Evolutionary conservation across 2,329 filamentous ascomycete species (phyloP).

Genomic region (Colletotrichum camelliae): DNA sequence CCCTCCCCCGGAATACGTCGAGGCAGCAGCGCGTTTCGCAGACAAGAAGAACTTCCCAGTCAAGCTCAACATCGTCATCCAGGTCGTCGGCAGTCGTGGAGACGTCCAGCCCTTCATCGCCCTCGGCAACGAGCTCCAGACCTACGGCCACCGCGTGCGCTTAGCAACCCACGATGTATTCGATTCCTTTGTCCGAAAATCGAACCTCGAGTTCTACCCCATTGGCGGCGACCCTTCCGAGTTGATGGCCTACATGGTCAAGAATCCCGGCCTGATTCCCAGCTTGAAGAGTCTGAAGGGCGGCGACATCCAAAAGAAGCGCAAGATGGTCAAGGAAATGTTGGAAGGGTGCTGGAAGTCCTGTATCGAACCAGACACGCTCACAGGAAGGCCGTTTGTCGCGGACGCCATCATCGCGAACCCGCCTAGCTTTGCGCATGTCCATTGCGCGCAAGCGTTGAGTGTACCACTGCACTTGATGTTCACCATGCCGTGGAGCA

Average conservation of each 20-base stretch:
- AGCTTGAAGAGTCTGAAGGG: slow-evolving; percentile 28
- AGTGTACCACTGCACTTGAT: slow-evolving; percentile 51
- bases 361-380: slow-evolving; percentile 25
- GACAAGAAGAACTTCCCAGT: background rate
- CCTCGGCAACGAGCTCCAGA: slow-evolving; percentile 52
- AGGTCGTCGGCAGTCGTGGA: slow-evolving; percentile 57
- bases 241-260: slow-evolving; percentile 38
- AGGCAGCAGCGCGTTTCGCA: background rate
- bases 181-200: slow-evolving; percentile 50
- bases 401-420: slow-evolving; percentile 58
- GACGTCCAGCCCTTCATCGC: slow-evolving; percentile 64
- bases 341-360: slow-evolving; percentile 29
- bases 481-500: slow-evolving; percentile 75
- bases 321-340: slow-evolving; percentile 29
- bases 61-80: slow-evolving; percentile 57
- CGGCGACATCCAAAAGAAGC: slow-evolving; percentile 31
- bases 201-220: slow-evolving; percentile 56
- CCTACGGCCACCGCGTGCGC: slow-evolving; percentile 54
- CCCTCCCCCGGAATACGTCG: slow-evolving; percentile 7
- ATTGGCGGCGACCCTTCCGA: slow-evolving; percentile 60
- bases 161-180: slow-evolving; percentile 58
- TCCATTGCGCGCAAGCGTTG: slow-evolving; percentile 51
- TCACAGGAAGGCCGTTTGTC: slow-evolving; percentile 42
- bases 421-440: slow-evolving; percentile 53
- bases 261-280: slow-evolving; percentile 32